A percentile compares a stretch with the other conserved stretches of the same genome.
Evolutionary conservation across 2,329 filamentous ascomycete species (phyloP).

Genomic region (Zalaria obscura): DNA sequence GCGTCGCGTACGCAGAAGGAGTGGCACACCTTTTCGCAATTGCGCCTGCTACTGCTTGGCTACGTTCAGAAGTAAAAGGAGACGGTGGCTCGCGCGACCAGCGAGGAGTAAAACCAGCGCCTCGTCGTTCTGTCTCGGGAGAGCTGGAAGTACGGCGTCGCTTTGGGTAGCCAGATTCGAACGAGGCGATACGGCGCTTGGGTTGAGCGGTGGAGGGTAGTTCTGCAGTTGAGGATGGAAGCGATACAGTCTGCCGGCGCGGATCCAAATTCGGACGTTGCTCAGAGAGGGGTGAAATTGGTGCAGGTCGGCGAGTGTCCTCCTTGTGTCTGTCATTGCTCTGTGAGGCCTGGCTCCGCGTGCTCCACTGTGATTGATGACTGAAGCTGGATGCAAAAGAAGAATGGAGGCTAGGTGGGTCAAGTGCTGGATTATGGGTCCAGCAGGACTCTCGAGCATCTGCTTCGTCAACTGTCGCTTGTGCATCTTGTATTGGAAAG

Average conservation of each 20-base stretch:
- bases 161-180: slow-evolving; percentile 23
- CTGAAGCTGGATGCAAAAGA: slow-evolving; percentile 30
- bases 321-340: slow-evolving; percentile 17
- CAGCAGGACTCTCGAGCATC: slow-evolving; percentile 39
- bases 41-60: slow-evolving; percentile 9
- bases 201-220: slow-evolving; percentile 6
- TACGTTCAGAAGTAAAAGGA: slow-evolving; percentile 23
- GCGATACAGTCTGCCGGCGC: slow-evolving; percentile 10
- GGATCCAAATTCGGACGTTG: slow-evolving; percentile 4
- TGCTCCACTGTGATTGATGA: slow-evolving; percentile 15
- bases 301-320: slow-evolving; percentile 5
- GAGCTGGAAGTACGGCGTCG: slow-evolving; percentile 43
- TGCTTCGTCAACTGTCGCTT: slow-evolving; percentile 15
- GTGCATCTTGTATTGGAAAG: slow-evolving; percentile 5
- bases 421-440: slow-evolving; percentile 51
- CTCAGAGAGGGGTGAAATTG: slow-evolving; percentile 21
- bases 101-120: slow-evolving; percentile 25
- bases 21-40: slow-evolving; percentile 19
- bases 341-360: slow-evolving; percentile 17
- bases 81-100: slow-evolving; percentile 30
- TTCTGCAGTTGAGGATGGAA: slow-evolving; percentile 10
- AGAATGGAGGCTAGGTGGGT: slow-evolving; percentile 35
- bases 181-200: slow-evolving; percentile 18
- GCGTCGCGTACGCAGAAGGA: slow-evolving; percentile 59
- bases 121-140: slow-evolving; percentile 25